Evolutionary conservation across 768 basidiomycete species (phyloP).

Genomic region (Trametes coccinea): DNA sequence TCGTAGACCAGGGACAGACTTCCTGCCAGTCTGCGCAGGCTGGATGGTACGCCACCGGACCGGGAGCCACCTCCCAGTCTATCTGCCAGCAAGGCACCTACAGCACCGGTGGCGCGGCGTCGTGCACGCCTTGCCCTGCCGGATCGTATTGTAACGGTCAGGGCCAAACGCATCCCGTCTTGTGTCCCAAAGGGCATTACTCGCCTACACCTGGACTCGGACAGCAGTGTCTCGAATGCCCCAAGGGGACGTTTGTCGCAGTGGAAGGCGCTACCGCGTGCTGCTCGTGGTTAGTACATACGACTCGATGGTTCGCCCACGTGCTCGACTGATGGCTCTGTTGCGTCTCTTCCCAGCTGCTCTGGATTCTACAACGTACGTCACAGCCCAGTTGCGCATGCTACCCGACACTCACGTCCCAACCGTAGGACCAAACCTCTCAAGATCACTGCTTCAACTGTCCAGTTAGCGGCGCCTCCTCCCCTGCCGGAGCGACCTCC

Average conservation of each 20-base stretch:
- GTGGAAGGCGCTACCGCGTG: slow-evolving; percentile 23
- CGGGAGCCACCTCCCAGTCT: slow-evolving; percentile 14
- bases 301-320: not conserved
- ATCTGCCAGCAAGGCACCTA: slow-evolving; percentile 23
- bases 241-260: slow-evolving; percentile 20
- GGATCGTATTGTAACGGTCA: slow-evolving; percentile 25
- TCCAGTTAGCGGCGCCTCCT: slow-evolving; percentile 21
- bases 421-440: slow-evolving; percentile 13
- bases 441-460: slow-evolving; percentile 25
- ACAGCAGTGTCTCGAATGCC: slow-evolving; percentile 21
- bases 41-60: slow-evolving; percentile 24
- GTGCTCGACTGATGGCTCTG: too few relatives aligned
- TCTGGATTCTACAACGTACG: slow-evolving; percentile 24
- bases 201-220: slow-evolving; percentile 13
- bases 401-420: not conserved
- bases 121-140: slow-evolving; percentile 24
- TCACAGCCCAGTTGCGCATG: not conserved
- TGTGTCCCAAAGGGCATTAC: slow-evolving; percentile 20
- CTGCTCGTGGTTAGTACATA: slow-evolving; percentile 22
- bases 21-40: slow-evolving; percentile 19
- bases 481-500: slow-evolving; percentile 14
- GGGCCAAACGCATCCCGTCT: slow-evolving; percentile 11
- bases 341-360: slow-evolving; percentile 8
- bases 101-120: slow-evolving; percentile 17
- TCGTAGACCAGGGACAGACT: slow-evolving; percentile 15